Base-by-base conservation (phyloP, 306 rosid genomes). In the Phaseolus lunatus region DNA sequence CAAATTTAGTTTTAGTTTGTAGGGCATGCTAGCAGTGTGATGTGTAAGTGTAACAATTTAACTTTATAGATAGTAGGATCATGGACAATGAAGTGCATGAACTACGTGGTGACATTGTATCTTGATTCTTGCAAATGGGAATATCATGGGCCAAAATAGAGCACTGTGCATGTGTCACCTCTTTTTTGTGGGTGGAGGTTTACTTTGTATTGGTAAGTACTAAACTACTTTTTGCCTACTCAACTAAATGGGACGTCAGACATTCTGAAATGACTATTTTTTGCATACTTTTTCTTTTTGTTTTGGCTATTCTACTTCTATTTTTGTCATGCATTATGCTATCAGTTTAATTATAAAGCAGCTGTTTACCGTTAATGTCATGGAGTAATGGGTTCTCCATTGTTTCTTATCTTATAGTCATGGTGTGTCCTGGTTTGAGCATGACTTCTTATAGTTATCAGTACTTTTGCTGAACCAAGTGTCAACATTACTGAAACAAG, bases 401-500 rank as follows among this genome's bases (percentile, higher is more conserved):
- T 5, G 22, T 49, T 41, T 41, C 14, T 41, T 41, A 41, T 41
- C 14, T 41, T 9, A 41, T 41, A 9, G 10, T 10, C 14, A 12
- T 43, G 12, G 15, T 18, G n/a, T 49, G 7, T 7, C 23, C 10
- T 7, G 9, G 23, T 19, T 20, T 49, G 23, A 49, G 23, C 56
- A 18, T 49, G 56, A 49, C 4, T 18, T 18, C 22, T 49, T 18
- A n/a, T 49, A 49, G 56, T 49, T 47, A 47, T n/a, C 23, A 7
- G 1, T 49, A 49, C 56, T 50, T 35, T 35, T 62, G 50, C 31
- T 31, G 63, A 63, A 44, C 15, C 13, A 5, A 43, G 66, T 22
- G 10, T 54, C 53, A 70, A 22, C 19, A 23, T 23, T 85, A 86
- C 62, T 95, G 74, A 92, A 87, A 85, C 83, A 85, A 19, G 96